Evolutionary conservation across 805 yeast genomes (phyloP).

Genomic region (Spathaspora passalidarum): DNA sequence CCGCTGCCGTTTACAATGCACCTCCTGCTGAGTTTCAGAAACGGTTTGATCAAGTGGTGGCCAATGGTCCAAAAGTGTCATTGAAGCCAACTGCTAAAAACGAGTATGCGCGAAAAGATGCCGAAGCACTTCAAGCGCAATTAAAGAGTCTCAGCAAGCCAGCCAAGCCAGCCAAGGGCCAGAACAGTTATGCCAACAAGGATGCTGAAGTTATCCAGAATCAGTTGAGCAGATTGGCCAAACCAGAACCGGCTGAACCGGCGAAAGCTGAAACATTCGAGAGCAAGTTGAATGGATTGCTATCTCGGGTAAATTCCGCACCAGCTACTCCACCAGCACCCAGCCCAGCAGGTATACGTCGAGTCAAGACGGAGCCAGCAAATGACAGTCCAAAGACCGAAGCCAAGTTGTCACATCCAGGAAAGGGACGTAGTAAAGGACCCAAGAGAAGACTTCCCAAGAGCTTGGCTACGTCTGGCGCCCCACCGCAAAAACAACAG

Average conservation of each 20-base stretch:
- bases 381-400: slow-evolving; percentile 9
- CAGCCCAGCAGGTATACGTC: slow-evolving; percentile 2
- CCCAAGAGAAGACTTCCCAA: slow-evolving; percentile 51
- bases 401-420: slow-evolving; percentile 40
- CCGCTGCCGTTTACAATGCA: neutral
- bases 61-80: slow-evolving; percentile 15
- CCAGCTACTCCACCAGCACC: slow-evolving; percentile 26
- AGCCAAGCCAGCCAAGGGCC: slow-evolving; percentile 17
- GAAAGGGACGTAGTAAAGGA: slow-evolving; percentile 47
- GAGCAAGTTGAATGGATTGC: slow-evolving; percentile 7
- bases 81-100: slow-evolving; percentile 17
- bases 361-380: slow-evolving; percentile 14
- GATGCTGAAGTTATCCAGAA: slow-evolving; percentile 22
- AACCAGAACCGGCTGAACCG: slow-evolving; percentile 2
- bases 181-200: slow-evolving; percentile 15
- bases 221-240: slow-evolving; percentile 16
- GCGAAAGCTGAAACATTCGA: slow-evolving; percentile 7
- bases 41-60: slow-evolving; percentile 2
- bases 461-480: slow-evolving; percentile 3
- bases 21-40: slow-evolving; percentile 8
- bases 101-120: slow-evolving; percentile 20
- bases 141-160: slow-evolving; percentile 19
- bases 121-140: slow-evolving; percentile 21
- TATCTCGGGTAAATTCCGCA: slow-evolving; percentile 20
- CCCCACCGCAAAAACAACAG: neutral